Evolutionary conservation across 148 eudicot genomes (phyloP).

Genomic region (Rhododendron molle): DNA sequence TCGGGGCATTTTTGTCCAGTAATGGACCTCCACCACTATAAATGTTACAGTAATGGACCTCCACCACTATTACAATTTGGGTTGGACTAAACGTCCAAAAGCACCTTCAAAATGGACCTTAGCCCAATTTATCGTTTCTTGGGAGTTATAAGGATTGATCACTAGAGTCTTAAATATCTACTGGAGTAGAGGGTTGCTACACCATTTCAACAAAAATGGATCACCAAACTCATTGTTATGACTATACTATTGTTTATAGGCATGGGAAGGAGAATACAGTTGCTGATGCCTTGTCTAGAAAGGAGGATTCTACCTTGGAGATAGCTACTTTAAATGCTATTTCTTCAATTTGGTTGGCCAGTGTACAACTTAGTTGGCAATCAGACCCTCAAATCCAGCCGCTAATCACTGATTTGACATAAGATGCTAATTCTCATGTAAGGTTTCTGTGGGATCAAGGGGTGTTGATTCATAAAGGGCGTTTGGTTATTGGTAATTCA

Average conservation of each 20-base stretch:
- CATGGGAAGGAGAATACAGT: background rate
- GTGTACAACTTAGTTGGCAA: background rate
- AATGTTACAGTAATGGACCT: too few relatives aligned
- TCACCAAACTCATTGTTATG: background rate
- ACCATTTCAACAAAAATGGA: background rate
- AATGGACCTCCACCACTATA: too few relatives aligned
- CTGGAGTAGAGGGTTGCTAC: background rate
- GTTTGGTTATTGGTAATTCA: too few relatives aligned
- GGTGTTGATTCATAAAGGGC: too few relatives aligned
- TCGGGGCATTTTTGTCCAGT: too few relatives aligned
- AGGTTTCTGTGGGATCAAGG: too few relatives aligned
- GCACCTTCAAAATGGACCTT: too few relatives aligned
- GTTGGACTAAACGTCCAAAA: too few relatives aligned
- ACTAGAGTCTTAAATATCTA: background rate
- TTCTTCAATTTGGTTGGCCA: background rate
- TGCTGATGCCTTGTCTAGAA: background rate
- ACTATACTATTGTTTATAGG: background rate
- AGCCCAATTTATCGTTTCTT: too few relatives aligned
- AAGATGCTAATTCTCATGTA: background rate
- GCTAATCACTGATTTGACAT: background rate
- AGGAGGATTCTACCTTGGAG: background rate
- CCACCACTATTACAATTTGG: too few relatives aligned
- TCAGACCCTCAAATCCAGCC: too few relatives aligned
- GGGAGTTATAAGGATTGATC: background rate
- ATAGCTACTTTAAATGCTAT: background rate